Evolutionary conservation across 345 rosid genomes (phyloP), one percentile per base, ranked within the genome.

Genomic region (Luvunga scandens): DNA sequence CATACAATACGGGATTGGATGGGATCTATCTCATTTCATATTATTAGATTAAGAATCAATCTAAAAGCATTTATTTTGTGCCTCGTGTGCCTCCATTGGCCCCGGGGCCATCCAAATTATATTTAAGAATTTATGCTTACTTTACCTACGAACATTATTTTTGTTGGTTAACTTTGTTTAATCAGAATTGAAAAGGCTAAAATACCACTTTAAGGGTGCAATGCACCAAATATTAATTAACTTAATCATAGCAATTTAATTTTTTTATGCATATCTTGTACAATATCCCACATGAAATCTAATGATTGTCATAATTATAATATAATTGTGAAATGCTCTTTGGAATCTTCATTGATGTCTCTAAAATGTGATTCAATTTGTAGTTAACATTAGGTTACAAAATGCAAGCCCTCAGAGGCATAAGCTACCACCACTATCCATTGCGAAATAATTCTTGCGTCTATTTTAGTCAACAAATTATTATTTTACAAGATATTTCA

Each of bases 201-300:
- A 48, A 42, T 45, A 36, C 33, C 81, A 69, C 79, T 72, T 81
- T 76, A 70, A 66, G 66, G 73, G 45, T 74, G 70, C 67, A 77
- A 69, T 73, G 61, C 45, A 69, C 56, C 73, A 59, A 75, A 31
- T 33, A 19, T 69, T 64, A 74, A 24, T 69, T 55, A 74, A 69
- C 22, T 76, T 36, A 28, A 77, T 28, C 9, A 63, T 45, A 75
- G 27, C 45, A 63, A 39, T 70, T 42, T 34, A 53, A 72, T 71
- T 9, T 76, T 42, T 80, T 16, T 27, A 56, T 56, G 18, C 45
- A 80, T 34, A 80, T 83, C 68, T 59, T 59, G 24, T 55, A 21
- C 84, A 81, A 45, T 63, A 73, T 25, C 78, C 78, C 84, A 79
- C 86, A 81, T 75, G 69, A 75, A 77, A 79, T 77, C 78, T 59